Conservation (phyloP, 192 early-diverging fungal species). For the Dissophora globulifera region DNA sequence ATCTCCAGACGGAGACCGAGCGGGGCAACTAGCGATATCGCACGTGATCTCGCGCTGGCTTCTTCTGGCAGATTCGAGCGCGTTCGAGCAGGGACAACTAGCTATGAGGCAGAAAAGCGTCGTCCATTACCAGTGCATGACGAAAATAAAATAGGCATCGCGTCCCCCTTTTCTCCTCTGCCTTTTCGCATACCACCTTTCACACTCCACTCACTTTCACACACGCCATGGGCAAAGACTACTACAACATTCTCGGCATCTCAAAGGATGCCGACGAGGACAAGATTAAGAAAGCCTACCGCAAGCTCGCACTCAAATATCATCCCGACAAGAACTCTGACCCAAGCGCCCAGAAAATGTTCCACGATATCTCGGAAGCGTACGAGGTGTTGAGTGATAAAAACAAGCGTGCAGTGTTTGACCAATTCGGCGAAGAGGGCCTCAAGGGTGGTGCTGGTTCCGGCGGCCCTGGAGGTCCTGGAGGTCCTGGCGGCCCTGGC, state of each 20-base stretch:
- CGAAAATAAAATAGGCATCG: too few species aligned
- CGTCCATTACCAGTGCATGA: too few species aligned
- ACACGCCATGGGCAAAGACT: constrained; percentile 52
- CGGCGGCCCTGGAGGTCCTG: constrained; percentile 64
- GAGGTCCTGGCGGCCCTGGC: constrained; percentile 65
- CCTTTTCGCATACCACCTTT: neutral
- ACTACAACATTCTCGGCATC: constrained; percentile 79
- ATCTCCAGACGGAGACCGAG: too few species aligned
- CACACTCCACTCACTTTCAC: neutral
- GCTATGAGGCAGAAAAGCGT: too few species aligned
- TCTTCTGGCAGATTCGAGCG: constrained; percentile 1
- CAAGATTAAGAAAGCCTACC: constrained; percentile 81
- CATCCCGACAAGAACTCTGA: constrained; percentile 73
- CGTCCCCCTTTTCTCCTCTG: too few species aligned
- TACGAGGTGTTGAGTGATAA: constrained; percentile 96
- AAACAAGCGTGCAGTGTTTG: constrained; percentile 94
- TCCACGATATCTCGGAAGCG: constrained; percentile 98
- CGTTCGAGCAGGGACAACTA: neutral
- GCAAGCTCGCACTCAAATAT: constrained; percentile 76
- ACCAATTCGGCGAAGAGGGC: constrained; percentile 95
- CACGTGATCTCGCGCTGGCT: neutral
- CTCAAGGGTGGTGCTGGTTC: constrained; percentile 79
- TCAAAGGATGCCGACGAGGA: constrained; percentile 65
- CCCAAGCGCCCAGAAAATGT: constrained; percentile 76
- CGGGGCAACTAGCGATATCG: too few species aligned